These are phyloP conservation scores for Tylopilus intermedius DNA, from an alignment of 768 basidiomycete species.

Conservation along the genomic window DNA sequence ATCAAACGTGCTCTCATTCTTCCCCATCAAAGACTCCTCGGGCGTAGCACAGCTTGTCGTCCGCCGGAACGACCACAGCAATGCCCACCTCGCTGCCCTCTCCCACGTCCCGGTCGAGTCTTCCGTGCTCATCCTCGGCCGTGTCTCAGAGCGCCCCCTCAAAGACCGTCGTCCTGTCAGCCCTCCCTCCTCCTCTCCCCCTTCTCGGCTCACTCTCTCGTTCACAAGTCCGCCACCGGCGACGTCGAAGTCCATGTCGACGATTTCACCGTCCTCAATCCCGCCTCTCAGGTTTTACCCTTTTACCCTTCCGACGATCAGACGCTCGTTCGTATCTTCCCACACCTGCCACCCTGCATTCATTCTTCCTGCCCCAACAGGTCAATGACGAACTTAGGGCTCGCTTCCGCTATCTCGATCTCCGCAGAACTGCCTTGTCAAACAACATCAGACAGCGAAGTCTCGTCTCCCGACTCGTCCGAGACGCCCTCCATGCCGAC, in stretches of 20 bases:
- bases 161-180: conserved; percentile 59
- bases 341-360: not conserved
- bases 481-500: conserved; percentile 66
- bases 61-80: conserved; percentile 35
- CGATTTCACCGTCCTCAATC: conserved; percentile 70
- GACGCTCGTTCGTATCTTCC: conserved; percentile 54
- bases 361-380: conserved; percentile 34
- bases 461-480: conserved; percentile 72
- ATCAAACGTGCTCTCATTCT: conserved; percentile 71
- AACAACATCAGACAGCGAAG: conserved; percentile 79
- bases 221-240: conserved; percentile 53
- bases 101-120: conserved; percentile 72
- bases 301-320: conserved; percentile 78
- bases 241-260: conserved; percentile 78
- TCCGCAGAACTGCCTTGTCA: conserved; percentile 69
- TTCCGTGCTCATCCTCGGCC: conserved; percentile 68
- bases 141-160: conserved; percentile 59
- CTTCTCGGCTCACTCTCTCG: conserved; percentile 7
- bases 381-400: conserved; percentile 83
- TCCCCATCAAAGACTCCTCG: conserved; percentile 74
- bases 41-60: conserved; percentile 78
- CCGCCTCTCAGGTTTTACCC: conserved; percentile 67
- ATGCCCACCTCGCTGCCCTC: conserved; percentile 38
- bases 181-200: conserved; percentile 6
- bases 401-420: conserved; percentile 84